A percentile compares a stretch with the other conserved stretches of the same genome.
phyloP scores from a whole-genome alignment of 495 filamentous ascomycete species.

The Trichoderma erinaceum region DNA sequence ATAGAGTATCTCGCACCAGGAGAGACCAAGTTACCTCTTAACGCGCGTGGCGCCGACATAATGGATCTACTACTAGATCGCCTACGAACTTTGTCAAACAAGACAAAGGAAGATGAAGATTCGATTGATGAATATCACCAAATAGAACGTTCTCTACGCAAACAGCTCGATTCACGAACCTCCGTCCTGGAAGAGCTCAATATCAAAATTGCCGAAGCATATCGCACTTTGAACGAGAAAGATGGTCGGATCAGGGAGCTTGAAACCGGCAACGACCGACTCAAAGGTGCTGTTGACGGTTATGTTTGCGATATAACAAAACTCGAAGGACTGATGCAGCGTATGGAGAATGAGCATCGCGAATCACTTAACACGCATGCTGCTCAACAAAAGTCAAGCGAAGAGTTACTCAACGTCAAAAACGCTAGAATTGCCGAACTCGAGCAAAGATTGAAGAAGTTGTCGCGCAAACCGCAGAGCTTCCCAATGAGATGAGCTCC shows the following conservation, averaged over 20 bases:
- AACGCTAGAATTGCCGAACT: slow-evolving; percentile 22
- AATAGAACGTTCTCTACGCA: slow-evolving; percentile 38
- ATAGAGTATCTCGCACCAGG: slow-evolving; percentile 63
- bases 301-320: slow-evolving; percentile 59
- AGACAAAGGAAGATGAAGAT: slow-evolving; percentile 46
- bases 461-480: slow-evolving; percentile 26
- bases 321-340: slow-evolving; percentile 54
- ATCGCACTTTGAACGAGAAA: slow-evolving; percentile 41
- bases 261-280: slow-evolving; percentile 50
- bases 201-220: slow-evolving; percentile 33
- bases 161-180: slow-evolving; percentile 42
- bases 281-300: slow-evolving; percentile 54
- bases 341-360: slow-evolving; percentile 52
- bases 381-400: slow-evolving; percentile 22
- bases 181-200: slow-evolving; percentile 35
- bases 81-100: slow-evolving; percentile 39
- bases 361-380: slow-evolving; percentile 21
- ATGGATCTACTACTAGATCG: slow-evolving; percentile 39
- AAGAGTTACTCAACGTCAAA: slow-evolving; percentile 17
- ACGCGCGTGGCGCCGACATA: slow-evolving; percentile 39
- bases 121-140: slow-evolving; percentile 51
- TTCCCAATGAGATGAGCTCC: slow-evolving; percentile 35
- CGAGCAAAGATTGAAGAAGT: slow-evolving; percentile 25
- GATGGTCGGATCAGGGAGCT: slow-evolving; percentile 51
- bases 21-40: slow-evolving; percentile 45